Evolutionary conservation across 176 grass and related monocot species (phyloP), one percentile per base, ranked within the genome.

Genomic region (Pontederia crassipes): DNA sequence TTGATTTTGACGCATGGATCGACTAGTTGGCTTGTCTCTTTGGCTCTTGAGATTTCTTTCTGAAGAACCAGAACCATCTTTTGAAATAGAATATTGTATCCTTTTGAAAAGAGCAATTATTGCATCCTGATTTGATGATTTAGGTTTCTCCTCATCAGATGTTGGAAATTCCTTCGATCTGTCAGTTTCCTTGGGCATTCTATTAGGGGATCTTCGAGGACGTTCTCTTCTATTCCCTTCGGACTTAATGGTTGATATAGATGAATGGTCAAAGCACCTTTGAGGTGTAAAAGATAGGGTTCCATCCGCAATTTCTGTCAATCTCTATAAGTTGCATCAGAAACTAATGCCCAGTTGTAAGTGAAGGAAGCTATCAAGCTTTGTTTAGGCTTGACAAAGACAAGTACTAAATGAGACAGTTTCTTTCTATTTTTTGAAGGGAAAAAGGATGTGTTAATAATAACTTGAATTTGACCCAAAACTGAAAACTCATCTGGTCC

Each of bases 61-160:
- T 3, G 82, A 54, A 47, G 46, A 9, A 60, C 17, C 75, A 64
- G 62, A 49, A 40, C 75, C 71, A 54, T 45, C 58, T 52, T 65
- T 62, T 48, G 88, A 76, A 24, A 81, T 80, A 40, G 80, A 77
- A 54, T 55, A 54, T 62, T 87, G 83, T 46, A 77, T 83, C 49
- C 40, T 64, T 58, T 64, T 63, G 65, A 86, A 92, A 61, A 91
- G 80, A 17, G 63, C 71, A 9, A 91, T 80, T 28, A 83, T 75
- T 54, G 86, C 75, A 54, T 80, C 82, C 65, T 77, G 79, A 62
- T 62, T 79, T 57, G 58, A 58, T 50, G 70, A 70, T 57, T 62
- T 80, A 47, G 78, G 71, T 10, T 16, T 35, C 28, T 53, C 64
- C 4, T 1, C 58, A 17, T 62, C 27, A 10, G 48, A 32, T 12